These are phyloP conservation scores for Amphirosellinia nigrospora DNA, from an alignment of 495 filamentous ascomycete species.

Conservation along the genomic window DNA sequence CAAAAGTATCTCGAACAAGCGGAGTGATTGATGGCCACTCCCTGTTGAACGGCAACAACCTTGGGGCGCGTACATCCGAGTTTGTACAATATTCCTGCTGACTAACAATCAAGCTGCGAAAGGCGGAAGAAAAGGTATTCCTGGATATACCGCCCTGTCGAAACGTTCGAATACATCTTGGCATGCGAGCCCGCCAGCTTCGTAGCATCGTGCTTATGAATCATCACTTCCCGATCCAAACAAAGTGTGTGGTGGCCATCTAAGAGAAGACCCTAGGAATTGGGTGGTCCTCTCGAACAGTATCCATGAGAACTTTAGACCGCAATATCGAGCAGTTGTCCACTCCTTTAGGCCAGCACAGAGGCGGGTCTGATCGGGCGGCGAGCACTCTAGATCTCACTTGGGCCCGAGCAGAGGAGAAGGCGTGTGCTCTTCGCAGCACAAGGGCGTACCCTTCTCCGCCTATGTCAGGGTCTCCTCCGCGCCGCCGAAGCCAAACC, in stretches of 20 bases:
- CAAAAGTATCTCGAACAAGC: constrained; percentile 16
- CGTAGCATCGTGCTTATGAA: constrained; percentile 7
- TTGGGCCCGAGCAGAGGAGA: constrained; percentile 72
- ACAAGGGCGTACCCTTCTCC: constrained; percentile 74
- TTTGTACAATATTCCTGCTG: constrained; percentile 13
- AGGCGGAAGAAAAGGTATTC: constrained; percentile 3
- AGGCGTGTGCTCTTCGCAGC: constrained; percentile 64
- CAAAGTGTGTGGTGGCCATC: constrained; percentile 16
- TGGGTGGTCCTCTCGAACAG: constrained; percentile 36
- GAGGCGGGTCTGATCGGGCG: constrained; percentile 67
- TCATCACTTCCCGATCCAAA: constrained; percentile 7
- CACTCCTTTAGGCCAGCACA: constrained; percentile 64
- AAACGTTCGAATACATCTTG: constrained; percentile 14
- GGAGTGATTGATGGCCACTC: constrained; percentile 9
- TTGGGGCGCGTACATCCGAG: constrained; percentile 15
- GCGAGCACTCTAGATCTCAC: constrained; percentile 72
- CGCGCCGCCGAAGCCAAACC: constrained; percentile 67
- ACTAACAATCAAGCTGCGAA: constrained; percentile 8
- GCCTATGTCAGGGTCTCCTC: constrained; percentile 85
- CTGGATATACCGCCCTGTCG: constrained; percentile 10
- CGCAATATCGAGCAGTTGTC: constrained; percentile 50
- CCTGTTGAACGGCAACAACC: constrained; percentile 1
- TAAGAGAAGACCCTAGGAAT: constrained; percentile 38
- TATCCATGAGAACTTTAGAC: constrained; percentile 58
- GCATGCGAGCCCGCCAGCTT: constrained; percentile 23